Evolutionary conservation across 768 basidiomycete genomes (phyloP).

Genomic region (Clavaria fumosa): DNA sequence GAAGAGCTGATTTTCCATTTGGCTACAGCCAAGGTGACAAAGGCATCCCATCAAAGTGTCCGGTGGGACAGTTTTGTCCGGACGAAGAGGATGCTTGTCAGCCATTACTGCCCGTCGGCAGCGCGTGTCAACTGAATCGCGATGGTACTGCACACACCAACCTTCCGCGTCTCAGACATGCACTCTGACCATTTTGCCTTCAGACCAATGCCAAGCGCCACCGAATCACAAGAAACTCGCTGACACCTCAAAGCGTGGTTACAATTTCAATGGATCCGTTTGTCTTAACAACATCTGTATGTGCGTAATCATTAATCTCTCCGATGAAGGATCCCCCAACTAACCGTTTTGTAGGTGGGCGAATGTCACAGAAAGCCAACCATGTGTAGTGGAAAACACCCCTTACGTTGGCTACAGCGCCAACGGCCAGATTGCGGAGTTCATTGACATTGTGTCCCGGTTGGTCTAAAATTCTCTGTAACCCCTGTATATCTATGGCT

Average conservation of each 20-base stretch:
- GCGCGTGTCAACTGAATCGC: slow-evolving; percentile 70
- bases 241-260: slow-evolving; percentile 49
- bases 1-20: slow-evolving; percentile 65
- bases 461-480: too few species aligned
- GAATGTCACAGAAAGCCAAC: slow-evolving; percentile 47
- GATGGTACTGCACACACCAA: too few species aligned
- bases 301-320: slow-evolving; percentile 33
- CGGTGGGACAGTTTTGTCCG: slow-evolving; percentile 56
- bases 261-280: slow-evolving; percentile 68
- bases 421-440: slow-evolving; percentile 19
- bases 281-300: slow-evolving; percentile 77
- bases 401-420: slow-evolving; percentile 55
- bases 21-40: slow-evolving; percentile 33
- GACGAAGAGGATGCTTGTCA: slow-evolving; percentile 69
- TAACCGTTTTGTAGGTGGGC: slow-evolving; percentile 65
- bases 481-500: not conserved
- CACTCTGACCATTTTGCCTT: too few species aligned
- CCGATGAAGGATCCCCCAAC: too few species aligned
- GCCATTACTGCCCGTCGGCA: slow-evolving; percentile 39
- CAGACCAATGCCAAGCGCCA: slow-evolving; percentile 68
- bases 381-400: slow-evolving; percentile 66
- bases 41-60: slow-evolving; percentile 45
- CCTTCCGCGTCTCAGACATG: too few species aligned
- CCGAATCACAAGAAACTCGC: slow-evolving; percentile 46
- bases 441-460: slow-evolving; percentile 73